Conservation (phyloP, 352 stramenopile species). For the Pythium diclinum region DNA sequence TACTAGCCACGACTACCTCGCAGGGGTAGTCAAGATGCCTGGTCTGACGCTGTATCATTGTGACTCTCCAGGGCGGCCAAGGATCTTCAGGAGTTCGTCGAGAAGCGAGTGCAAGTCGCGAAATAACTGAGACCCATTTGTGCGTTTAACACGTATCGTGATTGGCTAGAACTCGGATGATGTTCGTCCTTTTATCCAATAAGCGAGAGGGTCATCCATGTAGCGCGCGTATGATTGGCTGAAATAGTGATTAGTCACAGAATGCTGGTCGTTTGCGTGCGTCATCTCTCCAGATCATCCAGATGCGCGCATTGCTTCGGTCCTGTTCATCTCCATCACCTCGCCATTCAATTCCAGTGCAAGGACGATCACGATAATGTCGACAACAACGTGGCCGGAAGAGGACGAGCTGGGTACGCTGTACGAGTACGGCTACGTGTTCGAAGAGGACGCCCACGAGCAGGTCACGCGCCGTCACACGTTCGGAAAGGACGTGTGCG, state of each 20-base stretch:
- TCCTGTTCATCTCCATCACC: conserved; percentile 8
- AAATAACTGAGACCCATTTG: conserved; percentile 12
- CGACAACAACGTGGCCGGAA: conserved; percentile 10
- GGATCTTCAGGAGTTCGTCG: conserved; percentile 75
- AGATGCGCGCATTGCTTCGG: conserved; percentile 5
- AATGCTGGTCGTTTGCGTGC: not conserved
- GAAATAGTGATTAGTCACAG: not conserved
- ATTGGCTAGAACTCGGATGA: conserved; percentile 11
- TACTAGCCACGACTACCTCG: conserved; percentile 11
- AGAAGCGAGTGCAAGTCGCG: conserved; percentile 58
- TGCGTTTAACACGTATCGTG: conserved; percentile 7
- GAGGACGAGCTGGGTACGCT: conserved; percentile 24
- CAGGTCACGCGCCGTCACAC: conserved; percentile 63
- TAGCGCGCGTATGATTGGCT: not conserved
- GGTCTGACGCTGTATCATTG: not conserved
- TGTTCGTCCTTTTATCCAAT: not conserved
- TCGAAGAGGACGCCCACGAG: conserved; percentile 32
- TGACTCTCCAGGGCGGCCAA: conserved; percentile 49
- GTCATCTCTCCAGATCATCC: not conserved
- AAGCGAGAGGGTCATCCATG: not conserved
- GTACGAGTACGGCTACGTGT: conserved; percentile 20
- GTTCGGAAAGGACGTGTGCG: conserved; percentile 54
- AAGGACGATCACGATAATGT: conserved; percentile 3
- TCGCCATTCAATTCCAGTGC: not conserved
- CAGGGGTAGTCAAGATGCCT: not conserved